Evolutionary conservation across 208 protist genomes (phyloP), one percentile per base, ranked within the genome.

Genomic region (Crithidia sp.): DNA sequence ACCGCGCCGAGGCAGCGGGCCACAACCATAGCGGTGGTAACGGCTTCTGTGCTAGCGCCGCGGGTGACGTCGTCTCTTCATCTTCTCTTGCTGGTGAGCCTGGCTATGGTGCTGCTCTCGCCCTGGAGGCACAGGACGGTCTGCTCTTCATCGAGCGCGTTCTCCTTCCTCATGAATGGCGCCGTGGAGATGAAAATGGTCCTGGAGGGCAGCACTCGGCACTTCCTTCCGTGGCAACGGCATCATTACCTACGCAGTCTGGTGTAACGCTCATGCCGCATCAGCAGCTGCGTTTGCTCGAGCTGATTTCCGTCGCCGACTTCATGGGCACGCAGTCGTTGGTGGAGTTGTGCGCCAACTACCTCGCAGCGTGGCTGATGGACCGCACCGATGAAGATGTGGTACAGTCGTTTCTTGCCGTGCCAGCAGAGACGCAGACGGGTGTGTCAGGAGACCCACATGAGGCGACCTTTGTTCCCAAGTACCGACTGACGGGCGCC

Each of bases 321-420:
- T 94, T 79, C 55, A 39, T 94, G 8, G 84, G 85, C 50, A 82
- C 87, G 37, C 58, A 58, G 37, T 74, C 65, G 14, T 67, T 94
- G 41, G 71, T 70, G 47, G 71, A 76, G 17, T 45, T 82, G 52
- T 90, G 84, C 50, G 79, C 74, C 16, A 70, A 73, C 12, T 87
- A 90, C 57, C 72, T 94, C 40, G 66, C 75, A n/a, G 83, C 79
- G 55, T 87, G 89, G 69, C 62, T 94, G 28, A 83, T 90, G 81
- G 83, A 85, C 19, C 12, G 70, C 17, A 85, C 78, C 4, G 85
- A 91, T 58, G 79, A 82, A 0, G 86, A 89, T 6, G 79, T 94
- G 12, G 61, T 90, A 36, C 17, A 74, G 36, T 83, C 81, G 43
- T 89, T 93, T 74, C 10, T 79, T 13, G 41, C 70, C n/a, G 45